Base-by-base conservation (phyloP, 2,329 filamentous ascomycete species). In the Leptographium wingfieldii region DNA sequence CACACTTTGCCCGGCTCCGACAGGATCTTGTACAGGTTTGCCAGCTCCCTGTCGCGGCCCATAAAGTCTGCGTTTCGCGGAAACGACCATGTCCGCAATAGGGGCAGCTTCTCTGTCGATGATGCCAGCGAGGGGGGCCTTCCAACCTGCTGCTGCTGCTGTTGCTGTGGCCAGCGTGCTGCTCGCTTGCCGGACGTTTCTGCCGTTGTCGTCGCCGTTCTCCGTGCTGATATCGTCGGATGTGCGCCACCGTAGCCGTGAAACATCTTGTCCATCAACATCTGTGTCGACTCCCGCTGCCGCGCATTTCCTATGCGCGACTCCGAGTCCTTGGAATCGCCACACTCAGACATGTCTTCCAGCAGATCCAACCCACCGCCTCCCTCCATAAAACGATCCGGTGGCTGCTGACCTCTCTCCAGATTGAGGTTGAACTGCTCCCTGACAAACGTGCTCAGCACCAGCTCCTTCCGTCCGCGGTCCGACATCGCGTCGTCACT, bases 401-500 rank as follows among this genome's bases (percentile, higher is more conserved):
- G 61, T 1, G 63, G 61, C 29, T 61, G 59, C 11, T 59, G 52
- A 0, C 61, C 61, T n/a, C 61, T 40, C 31, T 63, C 60, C 22
- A 64, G 51, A 22, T 64, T 60, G 46, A 64, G 46, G 10, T 63
- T 60, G 56, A 63, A 63, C 59, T 64, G 63, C 35, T 64, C 63
- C 14, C 55, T 49, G n/a, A 63, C 63, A 58, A 64, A 64, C 2
- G 63, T 57, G 48, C 60, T 60, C 12, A 64, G 57, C 4, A 64
- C 61, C 40, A 59, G 46, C 53, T 64, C 63, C 12, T 63, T 64
- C 14, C 61, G 58, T 0, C 61, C 63, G 3, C 61, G 60, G 7
- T 63, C 63, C 1, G 63, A 64, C 60, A 64, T 63, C n/a, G 55
- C 55, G 27, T 64, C 58, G 40, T 63, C 58, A 16, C 49, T 61